phyloP scores from a whole-genome alignment of 2,329 filamentous ascomycete species.

The Paecilomyces sp. region DNA sequence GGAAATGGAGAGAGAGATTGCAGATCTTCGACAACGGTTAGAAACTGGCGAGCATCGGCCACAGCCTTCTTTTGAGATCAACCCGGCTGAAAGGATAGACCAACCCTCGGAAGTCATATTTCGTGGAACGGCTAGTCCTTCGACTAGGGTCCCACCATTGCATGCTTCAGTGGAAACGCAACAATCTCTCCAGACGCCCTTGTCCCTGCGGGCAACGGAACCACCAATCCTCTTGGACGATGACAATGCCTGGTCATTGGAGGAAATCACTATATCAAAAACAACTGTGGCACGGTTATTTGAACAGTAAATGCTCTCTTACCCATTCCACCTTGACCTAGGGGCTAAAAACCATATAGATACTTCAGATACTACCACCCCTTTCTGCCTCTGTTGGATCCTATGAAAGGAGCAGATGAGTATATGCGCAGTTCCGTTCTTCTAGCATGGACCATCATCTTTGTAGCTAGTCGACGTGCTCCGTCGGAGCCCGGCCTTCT shows the following conservation, averaged over 20 bases:
- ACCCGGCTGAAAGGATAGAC: conserved; percentile 22
- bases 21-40: conserved; percentile 40
- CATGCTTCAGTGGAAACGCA: conserved; percentile 27
- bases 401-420: conserved; percentile 46
- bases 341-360: conserved; percentile 33
- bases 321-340: background rate
- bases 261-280: conserved; percentile 34
- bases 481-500: conserved; percentile 48
- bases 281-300: conserved; percentile 35
- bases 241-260: conserved; percentile 42
- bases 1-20: conserved; percentile 53
- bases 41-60: conserved; percentile 24
- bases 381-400: conserved; percentile 55
- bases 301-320: conserved; percentile 27
- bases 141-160: conserved; percentile 20
- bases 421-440: conserved; percentile 52
- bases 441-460: conserved; percentile 58
- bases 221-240: conserved; percentile 30
- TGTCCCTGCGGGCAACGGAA: conserved; percentile 22
- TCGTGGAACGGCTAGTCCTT: conserved; percentile 22
- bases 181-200: conserved; percentile 22
- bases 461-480: conserved; percentile 54
- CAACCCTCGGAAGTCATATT: conserved; percentile 28
- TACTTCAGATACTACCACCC: conserved; percentile 58
- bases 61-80: conserved; percentile 13